These are phyloP conservation scores for Aspergillus asperescens DNA, from an alignment of 495 filamentous ascomycete species.

Conservation along the genomic window DNA sequence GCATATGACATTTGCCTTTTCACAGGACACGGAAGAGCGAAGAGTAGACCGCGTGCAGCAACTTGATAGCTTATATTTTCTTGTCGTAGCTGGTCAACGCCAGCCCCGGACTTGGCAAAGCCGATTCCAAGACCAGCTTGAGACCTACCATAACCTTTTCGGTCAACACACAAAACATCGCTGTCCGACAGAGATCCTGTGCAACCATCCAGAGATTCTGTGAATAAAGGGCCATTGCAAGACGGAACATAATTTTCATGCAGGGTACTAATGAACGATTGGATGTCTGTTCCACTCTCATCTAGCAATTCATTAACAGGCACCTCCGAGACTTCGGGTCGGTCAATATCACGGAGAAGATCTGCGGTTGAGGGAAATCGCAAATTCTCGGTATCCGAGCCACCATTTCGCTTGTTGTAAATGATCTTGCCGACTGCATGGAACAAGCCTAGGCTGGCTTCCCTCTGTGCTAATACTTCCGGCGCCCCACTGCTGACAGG, in stretches of 20 bases:
- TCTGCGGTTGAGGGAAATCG: slow-evolving; percentile 50
- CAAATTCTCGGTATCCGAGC: slow-evolving; percentile 17
- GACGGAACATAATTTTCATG: slow-evolving; percentile 93
- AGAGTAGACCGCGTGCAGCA: slow-evolving; percentile 75
- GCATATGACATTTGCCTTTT: slow-evolving; percentile 49
- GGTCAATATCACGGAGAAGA: slow-evolving; percentile 55
- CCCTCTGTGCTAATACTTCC: slow-evolving; percentile 72
- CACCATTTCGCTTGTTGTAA: slow-evolving; percentile 76
- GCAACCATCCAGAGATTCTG: slow-evolving; percentile 66
- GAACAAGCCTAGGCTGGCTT: slow-evolving; percentile 85
- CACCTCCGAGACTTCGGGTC: slow-evolving; percentile 65
- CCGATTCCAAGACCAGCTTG: slow-evolving; percentile 32
- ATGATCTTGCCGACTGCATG: slow-evolving; percentile 94
- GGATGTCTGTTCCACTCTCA: slow-evolving; percentile 82
- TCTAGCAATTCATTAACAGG: slow-evolving; percentile 71
- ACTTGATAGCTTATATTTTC: slow-evolving; percentile 90
- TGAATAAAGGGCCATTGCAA: slow-evolving; percentile 58
- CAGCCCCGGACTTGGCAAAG: slow-evolving; percentile 40
- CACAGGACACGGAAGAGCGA: slow-evolving; percentile 79
- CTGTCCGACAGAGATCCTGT: slow-evolving; percentile 81
- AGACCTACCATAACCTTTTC: slow-evolving; percentile 23
- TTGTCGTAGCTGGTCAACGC: slow-evolving; percentile 71
- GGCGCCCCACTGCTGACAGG: slow-evolving; percentile 65
- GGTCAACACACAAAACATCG: slow-evolving; percentile 63
- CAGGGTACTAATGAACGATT: slow-evolving; percentile 84